Evolutionary conservation across 306 rosid genomes (phyloP).

Genomic region (Abrus precatorius): DNA sequence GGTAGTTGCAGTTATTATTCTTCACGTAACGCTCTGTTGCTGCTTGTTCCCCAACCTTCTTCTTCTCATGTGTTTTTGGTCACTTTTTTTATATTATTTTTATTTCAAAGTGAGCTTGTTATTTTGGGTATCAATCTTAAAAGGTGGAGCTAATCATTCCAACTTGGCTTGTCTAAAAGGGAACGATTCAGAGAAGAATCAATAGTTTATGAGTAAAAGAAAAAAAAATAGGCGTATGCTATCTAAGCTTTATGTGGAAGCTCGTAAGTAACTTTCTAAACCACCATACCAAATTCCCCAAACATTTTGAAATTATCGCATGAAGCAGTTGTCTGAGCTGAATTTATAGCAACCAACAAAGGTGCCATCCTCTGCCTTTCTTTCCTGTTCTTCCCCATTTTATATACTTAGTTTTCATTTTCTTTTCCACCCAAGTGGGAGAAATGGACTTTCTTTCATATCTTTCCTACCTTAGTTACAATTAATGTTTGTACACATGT

Average conservation of each 20-base stretch:
- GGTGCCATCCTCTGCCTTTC: not conserved
- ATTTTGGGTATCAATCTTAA: constrained; percentile 33
- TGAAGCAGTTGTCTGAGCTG: constrained; percentile 9
- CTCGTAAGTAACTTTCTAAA: constrained; percentile 51
- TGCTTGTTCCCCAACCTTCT: constrained; percentile 31
- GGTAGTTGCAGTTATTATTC: constrained; percentile 54
- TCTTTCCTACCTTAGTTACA: not conserved
- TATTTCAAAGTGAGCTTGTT: not conserved
- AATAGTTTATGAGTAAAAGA: not conserved
- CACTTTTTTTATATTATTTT: not conserved
- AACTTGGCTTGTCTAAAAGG: constrained; percentile 16
- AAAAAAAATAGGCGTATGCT: not conserved
- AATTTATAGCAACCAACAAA: not conserved
- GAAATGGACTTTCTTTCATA: not conserved
- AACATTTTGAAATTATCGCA: constrained; percentile 40
- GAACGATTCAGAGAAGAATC: not conserved
- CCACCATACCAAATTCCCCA: constrained; percentile 64
- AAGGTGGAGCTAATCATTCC: constrained; percentile 29
- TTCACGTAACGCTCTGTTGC: constrained; percentile 38
- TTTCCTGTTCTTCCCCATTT: not conserved
- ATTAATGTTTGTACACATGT: too few relatives aligned
- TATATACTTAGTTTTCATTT: not conserved
- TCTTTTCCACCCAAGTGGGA: not conserved
- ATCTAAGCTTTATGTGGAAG: constrained; percentile 42
- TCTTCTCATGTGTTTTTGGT: constrained; percentile 10